Percentiles rank a stretch among this genome's conserved stretches.
These are phyloP conservation scores for Penicillium longicatenatum DNA, from an alignment of 495 filamentous ascomycete genomes.

Conservation along the genomic window DNA sequence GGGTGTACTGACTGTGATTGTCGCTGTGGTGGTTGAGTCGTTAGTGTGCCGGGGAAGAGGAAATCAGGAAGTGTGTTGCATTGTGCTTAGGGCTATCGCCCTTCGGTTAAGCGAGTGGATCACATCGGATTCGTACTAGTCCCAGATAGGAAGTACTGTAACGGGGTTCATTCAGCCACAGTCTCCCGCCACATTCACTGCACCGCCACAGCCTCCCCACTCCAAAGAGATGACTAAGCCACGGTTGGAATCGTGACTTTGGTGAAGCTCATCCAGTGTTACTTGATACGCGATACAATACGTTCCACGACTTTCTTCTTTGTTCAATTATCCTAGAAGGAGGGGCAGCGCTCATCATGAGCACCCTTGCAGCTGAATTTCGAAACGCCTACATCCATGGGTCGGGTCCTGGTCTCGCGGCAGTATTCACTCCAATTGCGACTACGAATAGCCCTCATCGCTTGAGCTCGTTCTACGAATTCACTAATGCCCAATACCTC, in stretches of 20 bases:
- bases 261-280: neutral
- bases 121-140: conserved; percentile 27
- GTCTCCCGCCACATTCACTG: conserved; percentile 10
- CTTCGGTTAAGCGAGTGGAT: conserved; percentile 51
- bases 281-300: too few species aligned
- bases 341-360: conserved; percentile 50
- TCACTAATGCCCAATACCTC: conserved; percentile 59
- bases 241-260: neutral
- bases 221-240: too few species aligned
- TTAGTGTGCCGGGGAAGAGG: conserved; percentile 39
- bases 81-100: conserved; percentile 51
- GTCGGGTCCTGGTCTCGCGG: conserved; percentile 67
- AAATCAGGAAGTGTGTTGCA: conserved; percentile 52
- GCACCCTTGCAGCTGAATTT: conserved; percentile 63
- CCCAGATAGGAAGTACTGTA: conserved; percentile 17
- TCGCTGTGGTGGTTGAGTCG: conserved; percentile 56
- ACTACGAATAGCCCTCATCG: conserved; percentile 57
- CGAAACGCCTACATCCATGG: conserved; percentile 52
- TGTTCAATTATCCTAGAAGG: neutral
- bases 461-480: conserved; percentile 61
- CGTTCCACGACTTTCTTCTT: neutral
- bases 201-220: conserved; percentile 22
- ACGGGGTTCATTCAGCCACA: conserved; percentile 15
- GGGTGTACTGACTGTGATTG: conserved; percentile 55
- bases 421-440: conserved; percentile 67